Evolutionary conservation across 345 rosid genomes (phyloP), one percentile per base, ranked within the genome.

Genomic region (Excoecaria agallocha): DNA sequence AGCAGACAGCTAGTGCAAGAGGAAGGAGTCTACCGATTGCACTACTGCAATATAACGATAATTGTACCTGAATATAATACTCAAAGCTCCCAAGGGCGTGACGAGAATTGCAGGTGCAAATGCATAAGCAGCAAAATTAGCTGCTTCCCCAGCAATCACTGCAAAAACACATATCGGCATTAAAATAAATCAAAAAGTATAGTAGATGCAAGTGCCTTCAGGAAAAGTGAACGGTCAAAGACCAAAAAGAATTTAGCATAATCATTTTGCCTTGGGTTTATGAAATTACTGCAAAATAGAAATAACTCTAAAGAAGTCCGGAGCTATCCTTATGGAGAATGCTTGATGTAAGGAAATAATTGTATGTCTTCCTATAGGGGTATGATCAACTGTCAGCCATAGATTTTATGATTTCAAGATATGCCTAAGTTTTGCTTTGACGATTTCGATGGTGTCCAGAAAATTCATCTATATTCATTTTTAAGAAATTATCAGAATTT

Each of bases 51-150:
- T n/a, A n/a, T n/a, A n/a, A n/a, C n/a, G 30, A 68, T 16, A 48
- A 68, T 19, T 75, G 74, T 82, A 92, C 98, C 98, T 92, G 91
- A 94, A 89, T 77, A 94, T 94, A 72, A 94, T 94, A 76, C 98
- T 94, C 63, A 94, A 75, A 54, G 98, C 98, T 76, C 98, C 98
- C 79, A 94, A 81, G 30, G 98, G 98, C 13, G 98, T 94, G 35
- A 94, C 98, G 9, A 94, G 87, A 81, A 94, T 92, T 37, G 98
- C 97, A 3, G 98, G 98, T 64, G 98, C 98, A 77, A 68, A 94
- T 67, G 97, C 98, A 77, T 94, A 94, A 19, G 98, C 97, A 66
- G 97, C 98, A 64, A 94, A 94, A 78, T 94, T 94, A n/a, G 98
- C 97, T 62, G 93, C 46, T 85, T 94, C 98, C 52, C 98, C 98